Evolutionary conservation across 495 filamentous ascomycete genomes (phyloP), one percentile per base, ranked within the genome.

Genomic region (Physcia stellaris): DNA sequence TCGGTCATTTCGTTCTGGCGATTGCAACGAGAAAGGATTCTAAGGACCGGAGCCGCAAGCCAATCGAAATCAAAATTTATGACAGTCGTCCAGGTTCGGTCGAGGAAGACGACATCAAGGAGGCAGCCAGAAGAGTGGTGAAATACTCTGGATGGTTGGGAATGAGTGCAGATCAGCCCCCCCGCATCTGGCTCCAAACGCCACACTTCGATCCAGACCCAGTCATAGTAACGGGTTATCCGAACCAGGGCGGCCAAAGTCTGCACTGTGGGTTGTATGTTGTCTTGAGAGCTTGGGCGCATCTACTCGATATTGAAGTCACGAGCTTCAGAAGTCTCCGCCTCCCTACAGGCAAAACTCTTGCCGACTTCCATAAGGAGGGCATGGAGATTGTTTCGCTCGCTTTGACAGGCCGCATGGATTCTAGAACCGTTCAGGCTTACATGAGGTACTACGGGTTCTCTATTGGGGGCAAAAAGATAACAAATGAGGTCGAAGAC

Each of bases 221-320:
- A 9, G 9, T 2, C 15, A 21, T 13, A 17, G 10, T 10, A 10
- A n/a, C 16, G 6, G n/a, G 15, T 4, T 27, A 30, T 10, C 13
- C 9, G 4, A 21, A 35, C 32, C 24, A 21, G 18, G 18, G 17
- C 4, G 11, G 6, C 10, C 27, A 41, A 16, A 37, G 28, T 12
- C n/a, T n/a, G n/a, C n/a, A n/a, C n/a, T 50, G 43, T 20, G 43
- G 43, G 4, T 15, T 43, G 4, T 38, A 50, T 20, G 36, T 36
- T 12, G 29, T 50, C 12, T 23, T 50, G 15, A 46, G 47, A 18
- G 47, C 47, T 1, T 50, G 47, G 47, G 39, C 34, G 4, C 24
- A 39, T 11, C 42, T 50, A 40, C 47, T 50, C 5, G 35, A 26
- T 10, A 36, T 50, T 12, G 38, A 37, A 6, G 22, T 39, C 7